Percentiles rank a stretch among this genome's conserved stretches.
phyloP scores from a whole-genome alignment of 495 filamentous ascomycete species.

The Margaritispora aquatica region DNA sequence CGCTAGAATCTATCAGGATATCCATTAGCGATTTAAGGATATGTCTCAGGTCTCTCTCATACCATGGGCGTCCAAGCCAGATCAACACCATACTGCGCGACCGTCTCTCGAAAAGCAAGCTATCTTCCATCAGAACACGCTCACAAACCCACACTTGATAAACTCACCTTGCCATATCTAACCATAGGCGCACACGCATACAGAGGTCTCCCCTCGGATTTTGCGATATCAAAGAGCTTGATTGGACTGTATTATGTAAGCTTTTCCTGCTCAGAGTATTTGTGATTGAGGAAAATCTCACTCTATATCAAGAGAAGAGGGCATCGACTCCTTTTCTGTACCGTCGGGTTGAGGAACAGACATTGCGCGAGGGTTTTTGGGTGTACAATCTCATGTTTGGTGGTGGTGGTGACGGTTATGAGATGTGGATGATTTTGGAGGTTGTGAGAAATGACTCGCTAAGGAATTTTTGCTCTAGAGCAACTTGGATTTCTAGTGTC shows the following conservation, averaged over 20 bases:
- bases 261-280: background rate
- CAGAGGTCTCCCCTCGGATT: conserved; percentile 41
- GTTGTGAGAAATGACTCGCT: background rate
- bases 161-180: conserved; percentile 48
- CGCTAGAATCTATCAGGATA: conserved; percentile 43
- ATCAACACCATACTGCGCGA: conserved; percentile 52
- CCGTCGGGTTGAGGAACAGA: background rate
- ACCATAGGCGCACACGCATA: conserved; percentile 66
- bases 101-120: conserved; percentile 59
- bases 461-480: too few species aligned
- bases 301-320: conserved; percentile 13
- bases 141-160: conserved; percentile 26
- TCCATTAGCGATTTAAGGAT: background rate
- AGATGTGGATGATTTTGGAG: background rate
- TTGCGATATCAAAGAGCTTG: conserved; percentile 50
- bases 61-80: conserved; percentile 64
- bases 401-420: background rate
- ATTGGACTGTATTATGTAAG: conserved; percentile 40
- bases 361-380: conserved; percentile 1
- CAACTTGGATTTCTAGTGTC: background rate
- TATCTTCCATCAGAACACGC: conserved; percentile 13
- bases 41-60: background rate
- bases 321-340: background rate
- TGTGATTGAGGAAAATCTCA: background rate
- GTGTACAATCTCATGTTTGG: background rate